Percentiles rank a stretch among this genome's conserved stretches.
Conservation (phyloP, 441 rosid genomes). For the Populus hybrid region DNA sequence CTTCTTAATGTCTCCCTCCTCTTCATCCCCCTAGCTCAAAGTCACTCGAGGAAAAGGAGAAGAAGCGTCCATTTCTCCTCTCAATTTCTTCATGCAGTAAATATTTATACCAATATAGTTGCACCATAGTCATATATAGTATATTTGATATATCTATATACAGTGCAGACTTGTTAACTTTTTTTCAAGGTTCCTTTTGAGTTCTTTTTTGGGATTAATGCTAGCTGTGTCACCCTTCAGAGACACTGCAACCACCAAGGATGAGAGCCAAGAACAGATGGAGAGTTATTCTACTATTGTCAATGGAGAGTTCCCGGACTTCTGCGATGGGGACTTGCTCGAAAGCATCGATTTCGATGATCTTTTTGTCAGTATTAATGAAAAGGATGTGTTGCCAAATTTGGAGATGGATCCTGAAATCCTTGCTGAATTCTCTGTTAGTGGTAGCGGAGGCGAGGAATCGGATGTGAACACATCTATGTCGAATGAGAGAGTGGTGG, state of each 20-base stretch:
- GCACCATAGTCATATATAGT: slow-evolving; percentile 8
- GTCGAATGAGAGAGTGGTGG: slow-evolving; percentile 18
- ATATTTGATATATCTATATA: slow-evolving; percentile 7
- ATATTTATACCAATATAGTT: background rate
- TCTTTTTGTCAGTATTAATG: slow-evolving; percentile 54
- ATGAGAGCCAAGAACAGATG: slow-evolving; percentile 43
- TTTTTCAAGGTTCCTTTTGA: too few relatives aligned
- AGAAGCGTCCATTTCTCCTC: slow-evolving; percentile 1
- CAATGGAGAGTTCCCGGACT: slow-evolving; percentile 47
- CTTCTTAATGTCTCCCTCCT: background rate
- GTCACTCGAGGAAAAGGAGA: slow-evolving; percentile 9
- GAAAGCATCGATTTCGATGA: slow-evolving; percentile 79
- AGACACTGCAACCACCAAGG: slow-evolving; percentile 20
- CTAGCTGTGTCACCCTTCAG: slow-evolving; percentile 61
- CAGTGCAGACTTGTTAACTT: background rate
- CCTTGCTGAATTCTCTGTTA: slow-evolving; percentile 55
- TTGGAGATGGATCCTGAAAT: slow-evolving; percentile 80
- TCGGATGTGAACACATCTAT: slow-evolving; percentile 39
- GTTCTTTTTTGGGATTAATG: slow-evolving; percentile 43
- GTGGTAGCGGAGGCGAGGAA: slow-evolving; percentile 41
- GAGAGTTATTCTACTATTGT: slow-evolving; percentile 32
- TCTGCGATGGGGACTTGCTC: slow-evolving; percentile 48
- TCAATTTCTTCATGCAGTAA: slow-evolving; percentile 8
- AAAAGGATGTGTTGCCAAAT: slow-evolving; percentile 62
- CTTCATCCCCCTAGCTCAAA: background rate